Conservation (phyloP, 1,284 basidiomycete species). For the Ganoderma resinaceum region DNA sequence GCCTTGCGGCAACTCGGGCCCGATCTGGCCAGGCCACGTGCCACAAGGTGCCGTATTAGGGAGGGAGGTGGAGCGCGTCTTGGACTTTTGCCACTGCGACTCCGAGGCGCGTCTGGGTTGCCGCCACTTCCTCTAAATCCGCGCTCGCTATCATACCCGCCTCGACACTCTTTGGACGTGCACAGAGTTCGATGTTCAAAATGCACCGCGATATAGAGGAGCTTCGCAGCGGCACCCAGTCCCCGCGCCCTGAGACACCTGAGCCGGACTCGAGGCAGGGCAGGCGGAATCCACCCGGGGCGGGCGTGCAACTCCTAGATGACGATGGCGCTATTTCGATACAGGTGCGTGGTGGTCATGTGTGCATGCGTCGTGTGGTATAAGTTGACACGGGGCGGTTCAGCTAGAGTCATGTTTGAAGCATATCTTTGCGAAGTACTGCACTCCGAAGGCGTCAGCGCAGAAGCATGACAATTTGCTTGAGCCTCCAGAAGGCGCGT, state of each 20-base stretch:
- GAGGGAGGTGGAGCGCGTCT: slow-evolving; percentile 16
- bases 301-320: slow-evolving; percentile 59
- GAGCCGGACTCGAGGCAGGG: slow-evolving; percentile 67
- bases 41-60: slow-evolving; percentile 19
- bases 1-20: neutral
- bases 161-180: neutral
- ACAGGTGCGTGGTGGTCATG: slow-evolving; percentile 49
- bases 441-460: slow-evolving; percentile 52
- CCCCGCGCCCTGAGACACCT: slow-evolving; percentile 64
- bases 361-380: neutral
- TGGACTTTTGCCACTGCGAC: slow-evolving; percentile 25
- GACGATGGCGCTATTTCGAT: slow-evolving; percentile 70
- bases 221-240: slow-evolving; percentile 42
- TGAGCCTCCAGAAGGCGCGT: slow-evolving; percentile 63
- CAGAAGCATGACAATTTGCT: slow-evolving; percentile 41
- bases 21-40: slow-evolving; percentile 20
- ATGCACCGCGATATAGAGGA: slow-evolving; percentile 43
- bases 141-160: slow-evolving; percentile 2
- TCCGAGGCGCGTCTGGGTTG: slow-evolving; percentile 6
- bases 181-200: slow-evolving; percentile 24
- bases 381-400: slow-evolving; percentile 8
- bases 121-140: slow-evolving; percentile 1
- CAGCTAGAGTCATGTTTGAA: slow-evolving; percentile 70
- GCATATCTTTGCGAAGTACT: slow-evolving; percentile 80
- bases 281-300: slow-evolving; percentile 53